Evolutionary conservation across 164 flowering plant species (phyloP).

Genomic region (Warburgia ugandensis): DNA sequence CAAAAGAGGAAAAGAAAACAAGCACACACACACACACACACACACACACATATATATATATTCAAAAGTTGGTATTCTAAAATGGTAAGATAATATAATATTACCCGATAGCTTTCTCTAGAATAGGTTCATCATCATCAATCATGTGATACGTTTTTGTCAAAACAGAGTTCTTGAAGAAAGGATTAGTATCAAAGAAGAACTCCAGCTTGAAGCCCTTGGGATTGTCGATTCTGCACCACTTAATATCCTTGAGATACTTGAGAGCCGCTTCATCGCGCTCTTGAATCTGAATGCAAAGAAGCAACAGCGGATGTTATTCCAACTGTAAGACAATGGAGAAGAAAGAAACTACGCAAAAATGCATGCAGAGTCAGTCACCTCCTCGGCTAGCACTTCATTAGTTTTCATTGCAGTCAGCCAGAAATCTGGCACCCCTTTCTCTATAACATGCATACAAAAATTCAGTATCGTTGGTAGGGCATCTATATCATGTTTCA

Average conservation of each 20-base stretch:
- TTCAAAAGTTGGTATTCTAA: too few species aligned
- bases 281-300: constrained; percentile 49
- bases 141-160: constrained; percentile 89
- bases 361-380: constrained; percentile 10
- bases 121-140: constrained; percentile 86
- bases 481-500: too few species aligned
- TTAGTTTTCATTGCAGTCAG: constrained; percentile 78
- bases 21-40: too few species aligned
- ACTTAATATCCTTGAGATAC: constrained; percentile 80
- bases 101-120: constrained; percentile 93
- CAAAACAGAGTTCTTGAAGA: constrained; percentile 66
- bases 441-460: too few species aligned
- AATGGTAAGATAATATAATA: background rate
- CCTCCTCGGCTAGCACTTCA: constrained; percentile 74
- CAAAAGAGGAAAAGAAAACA: too few species aligned
- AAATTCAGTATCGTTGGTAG: too few species aligned
- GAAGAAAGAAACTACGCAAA: background rate
- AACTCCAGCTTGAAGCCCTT: constrained; percentile 96
- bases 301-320: constrained; percentile 1
- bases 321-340: background rate
- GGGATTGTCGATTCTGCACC: constrained; percentile 65
- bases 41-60: background rate
- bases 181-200: constrained; percentile 76
- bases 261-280: constrained; percentile 91
- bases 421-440: constrained; percentile 93